Conservation (phyloP, 2,329 filamentous ascomycete genomes). For the Penicillium polonicum region DNA sequence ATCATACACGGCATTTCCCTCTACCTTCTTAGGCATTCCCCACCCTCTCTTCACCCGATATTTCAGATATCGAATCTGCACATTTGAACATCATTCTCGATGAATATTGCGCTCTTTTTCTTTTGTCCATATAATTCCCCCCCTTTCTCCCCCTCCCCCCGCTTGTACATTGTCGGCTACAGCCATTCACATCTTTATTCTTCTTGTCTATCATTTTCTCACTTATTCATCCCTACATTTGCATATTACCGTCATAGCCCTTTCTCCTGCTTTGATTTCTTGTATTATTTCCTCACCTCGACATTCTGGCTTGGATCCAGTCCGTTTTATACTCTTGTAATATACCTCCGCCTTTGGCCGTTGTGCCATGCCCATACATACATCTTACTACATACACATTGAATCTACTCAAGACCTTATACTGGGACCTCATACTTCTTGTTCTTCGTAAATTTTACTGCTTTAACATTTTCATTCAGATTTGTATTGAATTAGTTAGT, state of each 20-base stretch:
- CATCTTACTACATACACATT: slow-evolving; percentile 11
- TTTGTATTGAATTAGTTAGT: too few species aligned
- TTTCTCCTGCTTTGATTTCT: slow-evolving; percentile 9
- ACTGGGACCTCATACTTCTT: neutral
- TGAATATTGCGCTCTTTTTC: slow-evolving; percentile 25
- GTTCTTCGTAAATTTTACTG: neutral
- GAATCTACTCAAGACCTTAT: neutral
- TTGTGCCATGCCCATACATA: slow-evolving; percentile 25
- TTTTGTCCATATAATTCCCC: slow-evolving; percentile 20
- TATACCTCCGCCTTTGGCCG: slow-evolving; percentile 28
- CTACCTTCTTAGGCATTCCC: slow-evolving; percentile 1
- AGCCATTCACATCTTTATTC: slow-evolving; percentile 9
- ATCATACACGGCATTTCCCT: slow-evolving; percentile 28
- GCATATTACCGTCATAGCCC: slow-evolving; percentile 9
- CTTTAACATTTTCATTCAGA: neutral
- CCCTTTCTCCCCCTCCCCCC: slow-evolving; percentile 4
- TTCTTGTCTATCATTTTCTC: slow-evolving; percentile 16
- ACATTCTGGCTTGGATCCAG: slow-evolving; percentile 25
- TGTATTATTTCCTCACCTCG: slow-evolving; percentile 22
- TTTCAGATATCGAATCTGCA: slow-evolving; percentile 8
- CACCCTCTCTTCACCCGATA: slow-evolving; percentile 10
- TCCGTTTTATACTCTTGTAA: slow-evolving; percentile 32
- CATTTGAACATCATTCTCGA: slow-evolving; percentile 14
- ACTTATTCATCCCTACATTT: slow-evolving; percentile 9
- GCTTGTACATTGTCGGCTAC: slow-evolving; percentile 28